Percentiles rank a stretch among this genome's conserved stretches.
Conservation (phyloP, 2,329 filamentous ascomycete species). For the Monosporascus sp. region DNA sequence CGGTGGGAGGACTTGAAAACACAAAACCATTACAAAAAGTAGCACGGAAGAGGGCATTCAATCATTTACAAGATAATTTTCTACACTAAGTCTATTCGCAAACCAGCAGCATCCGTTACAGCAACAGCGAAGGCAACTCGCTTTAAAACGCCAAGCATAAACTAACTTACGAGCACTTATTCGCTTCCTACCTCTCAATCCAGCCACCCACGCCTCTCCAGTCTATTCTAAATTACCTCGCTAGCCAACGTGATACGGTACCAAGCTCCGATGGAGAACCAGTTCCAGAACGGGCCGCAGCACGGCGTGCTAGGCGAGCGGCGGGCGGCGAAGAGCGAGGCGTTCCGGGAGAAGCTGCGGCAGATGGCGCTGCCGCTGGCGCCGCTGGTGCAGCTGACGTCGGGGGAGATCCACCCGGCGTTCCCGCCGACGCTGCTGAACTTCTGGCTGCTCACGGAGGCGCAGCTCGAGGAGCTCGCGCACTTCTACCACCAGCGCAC, state of each 20-base stretch:
- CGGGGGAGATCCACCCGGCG: conserved; percentile 55
- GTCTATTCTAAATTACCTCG: not conserved
- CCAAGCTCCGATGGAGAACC: conserved; percentile 16
- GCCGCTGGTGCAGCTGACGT: conserved; percentile 59
- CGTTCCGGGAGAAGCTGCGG: conserved; percentile 54
- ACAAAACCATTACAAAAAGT: conserved; percentile 5
- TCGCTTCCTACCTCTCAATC: not conserved
- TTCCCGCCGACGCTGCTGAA: conserved; percentile 64
- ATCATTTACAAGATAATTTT: conserved; percentile 4
- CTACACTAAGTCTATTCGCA: conserved; percentile 1
- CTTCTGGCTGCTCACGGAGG: conserved; percentile 69
- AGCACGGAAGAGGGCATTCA: conserved; percentile 3
- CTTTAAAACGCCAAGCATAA: not conserved
- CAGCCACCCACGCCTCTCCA: not conserved
- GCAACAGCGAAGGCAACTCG: not conserved
- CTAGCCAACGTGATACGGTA: not conserved
- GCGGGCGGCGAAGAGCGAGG: conserved; percentile 40
- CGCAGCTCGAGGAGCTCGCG: conserved; percentile 63
- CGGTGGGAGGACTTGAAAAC: conserved; percentile 17
- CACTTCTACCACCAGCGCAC: conserved; percentile 68
- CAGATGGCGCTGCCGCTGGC: conserved; percentile 62
- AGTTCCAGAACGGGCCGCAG: conserved; percentile 10
- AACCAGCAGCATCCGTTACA: not conserved
- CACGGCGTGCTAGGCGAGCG: conserved; percentile 24
- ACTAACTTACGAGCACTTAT: not conserved